Base-by-base conservation (phyloP, 2,329 filamentous ascomycete genomes). In the Chrysosphaeria jannelii region DNA sequence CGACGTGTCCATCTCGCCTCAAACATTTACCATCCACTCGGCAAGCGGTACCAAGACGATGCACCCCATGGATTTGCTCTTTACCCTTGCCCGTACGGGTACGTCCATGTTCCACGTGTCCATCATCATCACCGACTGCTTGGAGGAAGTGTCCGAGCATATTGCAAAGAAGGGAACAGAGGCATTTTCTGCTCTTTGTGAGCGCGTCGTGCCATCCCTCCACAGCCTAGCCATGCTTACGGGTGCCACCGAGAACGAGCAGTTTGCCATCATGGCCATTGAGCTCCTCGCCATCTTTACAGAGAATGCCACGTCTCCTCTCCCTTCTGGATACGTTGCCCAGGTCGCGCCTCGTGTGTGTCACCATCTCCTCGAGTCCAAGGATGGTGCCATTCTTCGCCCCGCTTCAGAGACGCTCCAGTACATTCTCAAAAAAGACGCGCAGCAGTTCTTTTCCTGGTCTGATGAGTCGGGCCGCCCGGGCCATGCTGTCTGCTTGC, bases 91-190 rank as follows among this genome's bases (percentile, higher is more conserved):
- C 12, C 85, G 76, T 40, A 66, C 79, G 37, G 78, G 78, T 14
- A 74, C 81, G 0, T 63, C 59, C 29, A 93, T 89, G 45, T 89
- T 88, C 48, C 79, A 91, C 41, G 60, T 91, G 22, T 76, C 69
- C 1, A 68, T 79, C 48, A 51, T 91, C 24, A 70, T 93, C 13
- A 70, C 63, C 17, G 85, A 97, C 43, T 67, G 75, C 0, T 89
- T 97, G 37, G 81, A 93, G 41, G 75, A 85, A 20, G 66, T 91
- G 27, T 70, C 79, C 5, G 51, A 57, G 23, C 55, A 51, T 2
- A 57, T 89, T 23, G 60, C 71, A 6, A 57, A 64, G 1, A n/a
- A n/a, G 7, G 16, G 16, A 7, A 18, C 7, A 7, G 16, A 7
- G 7, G 16, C 16, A n/a, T 97, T 81, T 40, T 55, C 67, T 23